These are phyloP conservation scores for Suillus weaverae DNA, from an alignment of 768 basidiomycete species.

Conservation along the genomic window DNA sequence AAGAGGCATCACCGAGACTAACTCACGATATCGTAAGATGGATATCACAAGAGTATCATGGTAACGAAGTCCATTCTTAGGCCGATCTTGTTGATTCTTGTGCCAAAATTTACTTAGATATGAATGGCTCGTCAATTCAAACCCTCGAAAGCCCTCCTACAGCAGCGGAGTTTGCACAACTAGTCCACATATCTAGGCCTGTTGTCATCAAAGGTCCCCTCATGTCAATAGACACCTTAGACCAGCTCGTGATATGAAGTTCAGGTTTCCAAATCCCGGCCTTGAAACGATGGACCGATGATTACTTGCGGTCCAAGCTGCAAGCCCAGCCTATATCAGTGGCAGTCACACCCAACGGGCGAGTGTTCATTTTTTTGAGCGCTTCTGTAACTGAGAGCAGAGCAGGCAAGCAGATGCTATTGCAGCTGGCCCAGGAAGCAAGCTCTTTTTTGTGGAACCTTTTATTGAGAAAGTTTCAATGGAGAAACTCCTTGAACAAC, in stretches of 20 bases:
- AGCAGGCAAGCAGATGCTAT: slow-evolving; percentile 77
- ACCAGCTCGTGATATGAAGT: slow-evolving; percentile 4
- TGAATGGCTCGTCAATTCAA: slow-evolving; percentile 57
- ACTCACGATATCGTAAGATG: slow-evolving; percentile 28
- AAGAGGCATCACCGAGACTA: background rate
- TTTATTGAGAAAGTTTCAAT: slow-evolving; percentile 68
- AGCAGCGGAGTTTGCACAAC: slow-evolving; percentile 64
- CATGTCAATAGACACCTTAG: background rate
- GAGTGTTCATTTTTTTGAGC: slow-evolving; percentile 15
- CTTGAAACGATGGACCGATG: slow-evolving; percentile 60
- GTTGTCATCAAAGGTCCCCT: slow-evolving; percentile 68
- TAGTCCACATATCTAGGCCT: slow-evolving; percentile 70
- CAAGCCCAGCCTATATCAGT: slow-evolving; percentile 60
- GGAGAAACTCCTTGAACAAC: slow-evolving; percentile 44
- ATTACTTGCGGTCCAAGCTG: slow-evolving; percentile 60
- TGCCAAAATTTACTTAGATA: slow-evolving; percentile 37
- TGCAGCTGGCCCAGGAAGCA: slow-evolving; percentile 49
- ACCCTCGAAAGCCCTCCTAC: slow-evolving; percentile 57
- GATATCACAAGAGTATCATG: slow-evolving; percentile 41
- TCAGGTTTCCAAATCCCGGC: slow-evolving; percentile 52
- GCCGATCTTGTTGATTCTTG: background rate
- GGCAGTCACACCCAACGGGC: slow-evolving; percentile 87
- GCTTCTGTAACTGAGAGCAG: background rate
- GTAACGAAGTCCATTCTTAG: slow-evolving; percentile 13
- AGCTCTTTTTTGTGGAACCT: slow-evolving; percentile 77